These are phyloP conservation scores for Trichosanthes truncata DNA, from an alignment of 306 rosid genomes.

Conservation along the genomic window DNA sequence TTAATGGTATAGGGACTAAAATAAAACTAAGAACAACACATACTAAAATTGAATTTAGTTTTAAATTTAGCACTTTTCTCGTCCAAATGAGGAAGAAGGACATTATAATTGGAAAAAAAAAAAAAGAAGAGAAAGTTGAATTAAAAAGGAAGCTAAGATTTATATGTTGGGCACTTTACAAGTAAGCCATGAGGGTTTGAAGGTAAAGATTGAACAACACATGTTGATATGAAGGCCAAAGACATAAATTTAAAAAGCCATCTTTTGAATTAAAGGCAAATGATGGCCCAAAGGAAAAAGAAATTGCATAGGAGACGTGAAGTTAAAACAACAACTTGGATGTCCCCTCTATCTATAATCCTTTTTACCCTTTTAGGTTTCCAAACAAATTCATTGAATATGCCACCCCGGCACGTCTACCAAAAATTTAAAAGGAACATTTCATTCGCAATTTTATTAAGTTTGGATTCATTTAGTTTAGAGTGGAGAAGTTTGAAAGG, in stretches of 20 bases:
- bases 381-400: background rate
- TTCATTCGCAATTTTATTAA: no score
- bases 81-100: background rate
- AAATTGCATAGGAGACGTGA: background rate
- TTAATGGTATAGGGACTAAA: no score
- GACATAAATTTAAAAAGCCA: background rate
- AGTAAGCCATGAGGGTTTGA: constrained; percentile 6
- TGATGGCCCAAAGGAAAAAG: background rate
- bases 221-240: background rate
- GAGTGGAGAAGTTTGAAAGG: no score
- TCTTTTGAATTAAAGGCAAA: background rate
- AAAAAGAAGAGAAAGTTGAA: no score
- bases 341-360: background rate
- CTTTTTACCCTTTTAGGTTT: background rate
- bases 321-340: constrained; percentile 1
- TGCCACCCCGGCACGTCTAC: background rate
- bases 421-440: no score
- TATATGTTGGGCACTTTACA: background rate
- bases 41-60: no score
- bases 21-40: no score
- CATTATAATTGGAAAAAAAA: background rate
- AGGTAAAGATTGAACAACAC: background rate
- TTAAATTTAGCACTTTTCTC: no score
- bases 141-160: background rate
- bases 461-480: no score